phyloP scores from a whole-genome alignment of 2,329 filamentous ascomycete species.

The Sporothrix schenckii region DNA sequence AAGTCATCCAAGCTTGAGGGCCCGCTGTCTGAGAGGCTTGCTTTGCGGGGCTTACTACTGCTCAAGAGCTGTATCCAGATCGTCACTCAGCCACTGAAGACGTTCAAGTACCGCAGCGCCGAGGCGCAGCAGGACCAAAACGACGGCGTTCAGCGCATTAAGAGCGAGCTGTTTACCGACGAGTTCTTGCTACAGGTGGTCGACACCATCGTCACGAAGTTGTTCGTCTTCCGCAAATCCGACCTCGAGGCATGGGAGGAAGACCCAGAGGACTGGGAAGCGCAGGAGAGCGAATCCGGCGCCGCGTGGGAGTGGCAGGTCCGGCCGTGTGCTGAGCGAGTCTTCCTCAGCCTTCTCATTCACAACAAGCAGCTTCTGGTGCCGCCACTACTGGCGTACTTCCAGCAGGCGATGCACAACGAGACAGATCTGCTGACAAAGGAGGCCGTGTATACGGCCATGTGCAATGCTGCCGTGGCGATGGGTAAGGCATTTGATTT shows the following conservation, averaged over 20 bases:
- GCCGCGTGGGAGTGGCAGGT: conserved; percentile 92
- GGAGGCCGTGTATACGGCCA: conserved; percentile 91
- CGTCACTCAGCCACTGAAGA: conserved; percentile 76
- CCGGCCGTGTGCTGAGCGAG: conserved; percentile 86
- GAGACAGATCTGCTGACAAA: conserved; percentile 75
- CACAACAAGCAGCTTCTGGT: conserved; percentile 84
- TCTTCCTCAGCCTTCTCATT: conserved; percentile 88
- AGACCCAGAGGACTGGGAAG: conserved; percentile 94
- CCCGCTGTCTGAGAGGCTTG: conserved; percentile 74
- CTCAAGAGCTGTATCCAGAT: conserved; percentile 83
- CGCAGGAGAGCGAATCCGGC: conserved; percentile 79
- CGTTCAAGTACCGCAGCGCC: conserved; percentile 78
- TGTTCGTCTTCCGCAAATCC: conserved; percentile 82
- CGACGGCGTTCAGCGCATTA: conserved; percentile 69
- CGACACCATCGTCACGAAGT: conserved; percentile 79
- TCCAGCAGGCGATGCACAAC: conserved; percentile 72
- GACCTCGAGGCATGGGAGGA: conserved; percentile 93
- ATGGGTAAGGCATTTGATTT: conserved; percentile 79
- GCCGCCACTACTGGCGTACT: conserved; percentile 78
- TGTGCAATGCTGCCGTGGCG: conserved; percentile 81
- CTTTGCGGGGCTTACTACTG: conserved; percentile 79
- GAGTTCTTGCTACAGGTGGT: conserved; percentile 80
- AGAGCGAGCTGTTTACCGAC: conserved; percentile 72
- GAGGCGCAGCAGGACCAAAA: conserved; percentile 77
- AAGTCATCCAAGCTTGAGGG: conserved; percentile 58